Conservation (phyloP, 352 stramenopile species). For the Phytophthora capsici region DNA sequence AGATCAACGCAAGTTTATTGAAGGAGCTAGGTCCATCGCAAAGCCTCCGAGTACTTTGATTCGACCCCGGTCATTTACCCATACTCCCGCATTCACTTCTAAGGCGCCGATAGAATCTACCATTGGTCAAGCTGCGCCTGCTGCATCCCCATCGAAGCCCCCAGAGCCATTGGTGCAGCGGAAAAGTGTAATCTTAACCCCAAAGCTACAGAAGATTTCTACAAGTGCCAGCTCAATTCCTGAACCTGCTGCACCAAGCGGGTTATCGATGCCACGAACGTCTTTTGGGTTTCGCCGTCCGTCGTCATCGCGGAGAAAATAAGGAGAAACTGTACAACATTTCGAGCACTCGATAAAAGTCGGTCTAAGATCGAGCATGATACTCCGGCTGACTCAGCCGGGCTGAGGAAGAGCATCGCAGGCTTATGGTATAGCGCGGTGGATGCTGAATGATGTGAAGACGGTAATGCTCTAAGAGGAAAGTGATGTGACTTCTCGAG, state of each 20-base stretch:
- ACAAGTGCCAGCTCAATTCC: constrained; percentile 3
- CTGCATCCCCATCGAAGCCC: constrained; percentile 7
- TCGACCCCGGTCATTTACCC: constrained; percentile 23
- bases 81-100: background rate
- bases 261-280: constrained; percentile 17
- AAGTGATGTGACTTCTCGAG: too few relatives aligned
- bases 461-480: too few relatives aligned
- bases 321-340: background rate
- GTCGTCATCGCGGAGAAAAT: constrained; percentile 16
- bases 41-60: constrained; percentile 22
- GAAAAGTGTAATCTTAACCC: background rate
- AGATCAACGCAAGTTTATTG: constrained; percentile 11
- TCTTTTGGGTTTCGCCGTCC: constrained; percentile 37
- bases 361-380: too few relatives aligned
- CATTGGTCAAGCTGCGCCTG: constrained; percentile 5
- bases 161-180: background rate
- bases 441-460: too few relatives aligned
- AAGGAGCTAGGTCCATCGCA: background rate
- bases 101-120: constrained; percentile 1
- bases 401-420: too few relatives aligned
- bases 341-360: too few relatives aligned
- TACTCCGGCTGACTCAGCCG: too few relatives aligned
- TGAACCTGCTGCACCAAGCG: constrained; percentile 22
- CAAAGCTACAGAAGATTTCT: background rate
- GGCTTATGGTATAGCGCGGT: too few relatives aligned